Evolutionary conservation across 2,329 filamentous ascomycete genomes (phyloP).

Genomic region (Sporothrix sp.): DNA sequence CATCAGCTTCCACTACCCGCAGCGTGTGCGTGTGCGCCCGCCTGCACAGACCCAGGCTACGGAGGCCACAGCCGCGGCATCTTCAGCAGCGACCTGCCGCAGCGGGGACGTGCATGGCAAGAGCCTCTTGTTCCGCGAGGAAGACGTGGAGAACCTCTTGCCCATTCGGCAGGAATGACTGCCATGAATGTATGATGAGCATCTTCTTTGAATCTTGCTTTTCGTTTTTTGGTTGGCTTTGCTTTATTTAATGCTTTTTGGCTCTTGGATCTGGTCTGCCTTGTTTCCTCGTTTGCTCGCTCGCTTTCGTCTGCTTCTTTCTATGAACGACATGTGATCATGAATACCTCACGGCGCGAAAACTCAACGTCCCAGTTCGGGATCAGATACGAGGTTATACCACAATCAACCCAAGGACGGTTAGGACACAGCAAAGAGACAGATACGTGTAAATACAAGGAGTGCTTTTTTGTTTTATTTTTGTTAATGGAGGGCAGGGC

Average conservation of each 20-base stretch:
- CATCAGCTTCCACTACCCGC: conserved; percentile 25
- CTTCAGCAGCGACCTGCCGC: neutral
- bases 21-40: conserved; percentile 18
- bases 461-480: no score
- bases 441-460: no score
- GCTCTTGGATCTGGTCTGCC: neutral
- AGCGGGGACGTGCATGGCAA: conserved; percentile 3
- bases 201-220: neutral
- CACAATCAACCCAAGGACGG: no score
- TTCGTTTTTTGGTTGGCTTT: neutral
- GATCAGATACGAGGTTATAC: neutral
- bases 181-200: no score
- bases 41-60: conserved; percentile 5
- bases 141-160: conserved; percentile 7
- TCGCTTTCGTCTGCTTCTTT: no score
- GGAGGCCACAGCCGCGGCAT: neutral
- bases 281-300: neutral
- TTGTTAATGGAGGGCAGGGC: no score
- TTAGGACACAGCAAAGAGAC: no score
- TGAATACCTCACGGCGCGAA: neutral
- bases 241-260: neutral
- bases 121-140: neutral
- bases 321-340: conserved; percentile 4
- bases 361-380: neutral
- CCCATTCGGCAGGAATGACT: conserved; percentile 8